Percentiles rank a stretch among this genome's conserved stretches.
These are phyloP conservation scores for Cryphonectria japonica DNA, from an alignment of 2,329 filamentous ascomycete genomes.

Conservation along the genomic window DNA sequence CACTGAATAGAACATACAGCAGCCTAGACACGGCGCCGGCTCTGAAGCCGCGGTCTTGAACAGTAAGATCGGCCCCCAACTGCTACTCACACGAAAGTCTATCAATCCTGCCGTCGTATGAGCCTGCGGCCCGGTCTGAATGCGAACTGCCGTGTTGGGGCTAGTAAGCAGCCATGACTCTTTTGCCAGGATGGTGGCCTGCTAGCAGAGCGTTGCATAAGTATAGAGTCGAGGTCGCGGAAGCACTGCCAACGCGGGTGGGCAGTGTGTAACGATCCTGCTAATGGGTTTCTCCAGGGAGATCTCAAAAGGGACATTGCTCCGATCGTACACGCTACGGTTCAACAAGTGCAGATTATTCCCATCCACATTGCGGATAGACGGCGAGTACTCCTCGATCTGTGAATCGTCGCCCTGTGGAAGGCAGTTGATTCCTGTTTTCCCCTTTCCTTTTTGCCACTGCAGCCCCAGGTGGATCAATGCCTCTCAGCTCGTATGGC, in stretches of 20 bases:
- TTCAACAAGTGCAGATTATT: neutral
- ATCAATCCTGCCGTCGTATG: constrained; percentile 26
- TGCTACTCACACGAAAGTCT: constrained; percentile 19
- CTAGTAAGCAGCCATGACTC: constrained; percentile 7
- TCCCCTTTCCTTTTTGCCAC: neutral
- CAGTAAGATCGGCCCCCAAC: constrained; percentile 20
- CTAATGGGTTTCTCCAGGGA: neutral
- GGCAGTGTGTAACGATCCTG: neutral
- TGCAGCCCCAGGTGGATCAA: neutral
- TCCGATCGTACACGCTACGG: neutral
- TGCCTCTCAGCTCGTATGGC: neutral
- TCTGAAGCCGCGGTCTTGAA: neutral
- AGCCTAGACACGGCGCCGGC: neutral
- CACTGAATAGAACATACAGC: neutral
- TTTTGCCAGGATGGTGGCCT: neutral
- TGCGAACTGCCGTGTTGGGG: constrained; percentile 17
- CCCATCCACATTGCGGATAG: neutral
- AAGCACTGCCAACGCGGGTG: neutral
- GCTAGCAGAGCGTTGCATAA: neutral
- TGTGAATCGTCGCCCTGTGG: neutral
- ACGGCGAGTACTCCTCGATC: neutral
- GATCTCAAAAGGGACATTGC: constrained; percentile 3
- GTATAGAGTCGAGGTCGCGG: neutral
- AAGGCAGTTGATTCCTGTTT: neutral
- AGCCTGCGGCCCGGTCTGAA: constrained; percentile 17